These are phyloP conservation scores for Sicyos baderoa DNA, from an alignment of 306 rosid genomes.

Conservation along the genomic window DNA sequence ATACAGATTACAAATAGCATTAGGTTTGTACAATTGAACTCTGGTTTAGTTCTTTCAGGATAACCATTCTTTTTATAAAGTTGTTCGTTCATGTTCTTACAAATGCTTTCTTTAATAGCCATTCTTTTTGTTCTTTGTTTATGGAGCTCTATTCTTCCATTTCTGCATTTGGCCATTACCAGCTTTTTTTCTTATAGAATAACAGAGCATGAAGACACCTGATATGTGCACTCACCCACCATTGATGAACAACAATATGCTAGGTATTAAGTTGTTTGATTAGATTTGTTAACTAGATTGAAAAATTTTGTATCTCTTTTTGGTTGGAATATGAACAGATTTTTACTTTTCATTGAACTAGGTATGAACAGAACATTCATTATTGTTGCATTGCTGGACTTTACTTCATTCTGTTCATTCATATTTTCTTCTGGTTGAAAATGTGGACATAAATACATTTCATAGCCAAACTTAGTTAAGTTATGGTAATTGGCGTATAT, in stretches of 20 bases:
- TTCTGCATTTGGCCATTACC: not conserved
- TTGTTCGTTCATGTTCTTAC: conserved; percentile 9
- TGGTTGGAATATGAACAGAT: not conserved
- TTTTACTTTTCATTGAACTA: no score
- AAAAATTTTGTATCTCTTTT: not conserved
- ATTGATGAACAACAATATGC: not conserved
- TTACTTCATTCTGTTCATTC: no score
- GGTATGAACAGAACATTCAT: no score
- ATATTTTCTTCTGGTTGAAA: no score
- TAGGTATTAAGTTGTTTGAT: not conserved
- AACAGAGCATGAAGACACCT: conserved; percentile 3
- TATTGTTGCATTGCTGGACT: no score
- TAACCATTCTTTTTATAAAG: conserved; percentile 15
- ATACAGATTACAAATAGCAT: conserved; percentile 11
- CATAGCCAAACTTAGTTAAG: no score
- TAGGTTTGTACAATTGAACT: conserved; percentile 20
- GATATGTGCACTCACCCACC: not conserved
- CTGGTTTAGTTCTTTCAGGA: conserved; percentile 17
- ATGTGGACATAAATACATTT: no score
- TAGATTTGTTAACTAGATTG: not conserved
- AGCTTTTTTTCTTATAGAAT: not conserved
- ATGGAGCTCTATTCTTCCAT: not conserved
- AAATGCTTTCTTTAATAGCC: not conserved
- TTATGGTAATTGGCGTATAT: no score
- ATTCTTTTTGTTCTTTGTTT: not conserved